A percentile compares a stretch with the other conserved stretches of the same genome.
These are phyloP conservation scores for Paraglomus brasilianum DNA, from an alignment of 192 early-diverging fungal species.

Conservation along the genomic window DNA sequence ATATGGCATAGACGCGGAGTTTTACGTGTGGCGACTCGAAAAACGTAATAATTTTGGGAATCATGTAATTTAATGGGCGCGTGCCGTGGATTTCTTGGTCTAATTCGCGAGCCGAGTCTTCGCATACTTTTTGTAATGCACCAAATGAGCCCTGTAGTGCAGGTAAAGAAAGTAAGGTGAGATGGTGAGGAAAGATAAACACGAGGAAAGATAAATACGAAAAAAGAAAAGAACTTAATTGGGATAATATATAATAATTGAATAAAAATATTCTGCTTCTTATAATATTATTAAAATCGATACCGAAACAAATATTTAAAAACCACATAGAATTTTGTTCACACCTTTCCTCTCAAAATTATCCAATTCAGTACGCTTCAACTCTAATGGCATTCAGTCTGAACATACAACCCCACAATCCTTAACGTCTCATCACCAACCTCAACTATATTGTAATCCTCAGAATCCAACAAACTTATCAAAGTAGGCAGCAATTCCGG, in stretches of 20 bases:
- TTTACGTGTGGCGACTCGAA: slow-evolving; percentile 74
- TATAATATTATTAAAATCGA: neutral
- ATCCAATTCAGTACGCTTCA: neutral
- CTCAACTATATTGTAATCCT: slow-evolving; percentile 72
- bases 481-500: slow-evolving; percentile 80
- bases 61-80: slow-evolving; percentile 78
- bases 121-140: slow-evolving; percentile 93
- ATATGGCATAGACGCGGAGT: slow-evolving; percentile 80
- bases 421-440: slow-evolving; percentile 36
- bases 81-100: slow-evolving; percentile 73
- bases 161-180: neutral
- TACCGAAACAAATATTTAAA: neutral
- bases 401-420: neutral
- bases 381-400: neutral
- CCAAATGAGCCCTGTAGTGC: slow-evolving; percentile 72
- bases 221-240: neutral
- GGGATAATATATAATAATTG: neutral
- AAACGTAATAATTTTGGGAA: slow-evolving; percentile 85
- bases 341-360: neutral
- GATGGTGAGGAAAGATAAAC: neutral
- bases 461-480: slow-evolving; percentile 73
- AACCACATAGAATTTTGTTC: neutral
- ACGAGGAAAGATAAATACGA: too few species aligned
- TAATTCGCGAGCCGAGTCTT: slow-evolving; percentile 83
- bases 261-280: neutral